Evolutionary conservation across 495 filamentous ascomycete genomes (phyloP).

Genomic region (Daldinia caldariorum): DNA sequence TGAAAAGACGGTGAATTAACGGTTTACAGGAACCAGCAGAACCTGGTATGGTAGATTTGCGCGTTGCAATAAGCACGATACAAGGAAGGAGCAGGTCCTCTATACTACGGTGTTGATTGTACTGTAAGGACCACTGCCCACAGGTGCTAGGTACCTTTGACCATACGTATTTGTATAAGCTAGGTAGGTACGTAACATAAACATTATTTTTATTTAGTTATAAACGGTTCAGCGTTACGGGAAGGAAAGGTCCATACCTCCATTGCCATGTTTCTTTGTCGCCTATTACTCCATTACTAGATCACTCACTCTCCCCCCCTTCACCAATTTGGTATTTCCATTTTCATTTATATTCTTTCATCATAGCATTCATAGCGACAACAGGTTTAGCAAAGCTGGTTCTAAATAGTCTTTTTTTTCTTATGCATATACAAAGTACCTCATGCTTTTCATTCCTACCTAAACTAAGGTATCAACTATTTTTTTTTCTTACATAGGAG

Average conservation of each 20-base stretch:
- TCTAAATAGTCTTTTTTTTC: constrained; percentile 4
- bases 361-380: constrained; percentile 13
- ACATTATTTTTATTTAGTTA: not conserved
- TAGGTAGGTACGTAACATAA: not conserved
- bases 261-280: constrained; percentile 32
- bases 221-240: constrained; percentile 18
- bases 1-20: too few species aligned
- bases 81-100: constrained; percentile 42
- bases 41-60: too few species aligned
- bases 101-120: constrained; percentile 21
- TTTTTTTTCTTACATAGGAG: too few species aligned
- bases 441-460: too few species aligned
- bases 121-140: constrained; percentile 25
- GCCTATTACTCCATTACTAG: constrained; percentile 29
- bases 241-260: constrained; percentile 9
- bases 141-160: not conserved
- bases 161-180: too few species aligned
- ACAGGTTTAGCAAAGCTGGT: constrained; percentile 3
- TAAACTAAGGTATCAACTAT: too few species aligned
- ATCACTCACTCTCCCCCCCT: constrained; percentile 23
- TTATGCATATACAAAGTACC: not conserved
- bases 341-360: constrained; percentile 15
- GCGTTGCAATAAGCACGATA: constrained; percentile 41
- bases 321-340: not conserved
- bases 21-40: too few species aligned